Evolutionary conservation across 202 grass and related monocot genomes (phyloP), one percentile per base, ranked within the genome.

Genomic region (Dendrocalamus latiflorus): DNA sequence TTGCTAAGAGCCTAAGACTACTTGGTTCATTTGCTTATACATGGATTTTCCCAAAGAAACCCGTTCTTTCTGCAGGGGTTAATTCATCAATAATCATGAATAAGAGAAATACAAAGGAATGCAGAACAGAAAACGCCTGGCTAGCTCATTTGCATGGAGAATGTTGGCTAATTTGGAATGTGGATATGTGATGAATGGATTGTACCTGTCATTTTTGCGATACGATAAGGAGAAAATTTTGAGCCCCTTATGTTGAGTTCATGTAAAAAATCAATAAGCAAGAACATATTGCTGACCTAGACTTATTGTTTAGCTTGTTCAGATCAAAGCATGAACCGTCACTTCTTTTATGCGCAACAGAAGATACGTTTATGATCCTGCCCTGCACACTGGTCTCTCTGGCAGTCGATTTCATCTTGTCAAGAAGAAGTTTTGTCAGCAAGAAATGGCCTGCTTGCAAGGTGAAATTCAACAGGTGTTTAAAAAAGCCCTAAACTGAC

Each of bases 101-200:
- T 48, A 36, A 16, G n/a, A 84, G 4, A 72, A 14, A 69, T 8
- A 6, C 14, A 28, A 48, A 42, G 77, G 38, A 78, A 26, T 41
- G 1, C 56, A 38, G 5, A 98, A 93, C 89, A 90, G 77, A 74
- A 98, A 75, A 81, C 47, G 79, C 69, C 73, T 86, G 20, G 93
- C 83, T 50, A 98, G 75, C 74, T 93, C 96, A 66, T 93, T 98
- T 65, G 93, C 83, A 45, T 98, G 96, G 30, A 95, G 89, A 79
- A 93, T 92, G 76, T 95, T 95, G 26, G 93, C 96, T 56, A 95
- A 70, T 87, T 98, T 98, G 14, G 93, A 98, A 73, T 90, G 91
- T 2, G 77, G 10, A 63, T 95, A 95, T 77, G 87, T 85, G 65
- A 13, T 45, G 68, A 89, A 82, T 65, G 74, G 47, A 0, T 72